A percentile compares a stretch with the other conserved stretches of the same genome.
Evolutionary conservation across 1,284 basidiomycete genomes (phyloP).

Genomic region (Flammula alnicola): DNA sequence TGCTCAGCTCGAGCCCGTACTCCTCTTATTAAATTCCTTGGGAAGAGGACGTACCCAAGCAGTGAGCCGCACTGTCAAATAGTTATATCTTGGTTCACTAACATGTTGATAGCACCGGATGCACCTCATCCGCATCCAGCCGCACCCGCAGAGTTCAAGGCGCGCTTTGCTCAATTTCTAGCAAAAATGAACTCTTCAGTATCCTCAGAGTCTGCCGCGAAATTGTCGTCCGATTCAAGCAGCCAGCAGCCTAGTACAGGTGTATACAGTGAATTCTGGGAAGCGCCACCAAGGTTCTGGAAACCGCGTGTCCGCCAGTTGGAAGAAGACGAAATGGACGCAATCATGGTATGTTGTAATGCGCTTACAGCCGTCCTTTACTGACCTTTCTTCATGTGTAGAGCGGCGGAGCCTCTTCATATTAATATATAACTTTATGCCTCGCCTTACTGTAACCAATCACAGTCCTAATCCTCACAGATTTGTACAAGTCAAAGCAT

Average conservation of each 20-base stretch:
- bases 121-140: constrained; percentile 75
- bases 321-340: constrained; percentile 76
- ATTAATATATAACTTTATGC: constrained; percentile 23
- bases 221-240: constrained; percentile 16
- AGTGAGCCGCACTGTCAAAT: constrained; percentile 40
- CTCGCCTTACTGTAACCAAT: constrained; percentile 12
- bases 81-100: neutral
- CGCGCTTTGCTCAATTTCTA: constrained; percentile 63
- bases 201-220: constrained; percentile 29
- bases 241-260: constrained; percentile 19
- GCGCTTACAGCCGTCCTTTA: neutral
- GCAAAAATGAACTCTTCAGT: constrained; percentile 52
- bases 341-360: constrained; percentile 67
- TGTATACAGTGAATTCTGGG: constrained; percentile 74
- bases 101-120: constrained; percentile 51
- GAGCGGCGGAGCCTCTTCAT: constrained; percentile 76
- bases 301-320: constrained; percentile 57
- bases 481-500: constrained; percentile 15
- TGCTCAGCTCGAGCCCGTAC: constrained; percentile 45
- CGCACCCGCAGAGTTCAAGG: constrained; percentile 72
- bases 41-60: constrained; percentile 62
- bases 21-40: constrained; percentile 84
- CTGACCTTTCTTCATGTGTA: constrained; percentile 30
- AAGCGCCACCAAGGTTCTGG: constrained; percentile 78
- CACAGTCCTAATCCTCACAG: constrained; percentile 17